A percentile compares a stretch with the other conserved stretches of the same genome.
These are phyloP conservation scores for Xylaria sp. DNA, from an alignment of 2,329 filamentous ascomycete species.

Conservation along the genomic window DNA sequence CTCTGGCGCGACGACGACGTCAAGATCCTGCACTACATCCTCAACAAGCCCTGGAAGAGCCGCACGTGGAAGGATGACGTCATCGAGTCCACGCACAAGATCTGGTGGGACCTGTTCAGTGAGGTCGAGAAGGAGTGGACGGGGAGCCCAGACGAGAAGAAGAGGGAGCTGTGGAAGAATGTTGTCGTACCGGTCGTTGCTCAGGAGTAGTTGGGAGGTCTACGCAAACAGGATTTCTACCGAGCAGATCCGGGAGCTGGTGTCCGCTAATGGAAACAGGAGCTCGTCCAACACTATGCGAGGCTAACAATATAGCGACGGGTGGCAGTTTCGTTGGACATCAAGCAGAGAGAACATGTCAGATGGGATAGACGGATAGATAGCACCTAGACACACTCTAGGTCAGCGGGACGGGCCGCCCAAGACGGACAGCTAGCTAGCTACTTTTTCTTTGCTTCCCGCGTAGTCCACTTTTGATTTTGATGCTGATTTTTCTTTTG, in stretches of 20 bases:
- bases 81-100: slow-evolving; percentile 36
- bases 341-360: not conserved
- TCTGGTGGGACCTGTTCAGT: slow-evolving; percentile 39
- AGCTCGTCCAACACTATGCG: not conserved
- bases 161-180: slow-evolving; percentile 34
- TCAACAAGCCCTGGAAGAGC: slow-evolving; percentile 38
- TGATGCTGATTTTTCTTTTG: no score
- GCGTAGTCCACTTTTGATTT: no score
- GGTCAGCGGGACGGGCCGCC: no score
- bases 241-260: no score
- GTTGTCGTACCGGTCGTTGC: slow-evolving; percentile 39
- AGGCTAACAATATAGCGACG: not conserved
- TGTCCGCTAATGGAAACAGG: not conserved
- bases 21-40: slow-evolving; percentile 36
- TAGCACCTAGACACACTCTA: not conserved
- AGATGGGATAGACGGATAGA: not conserved
- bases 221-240: no score
- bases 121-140: slow-evolving; percentile 36
- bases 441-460: no score
- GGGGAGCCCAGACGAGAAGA: slow-evolving; percentile 28
- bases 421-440: no score
- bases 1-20: slow-evolving; percentile 35
- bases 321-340: not conserved
- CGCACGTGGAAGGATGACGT: slow-evolving; percentile 29
- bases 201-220: slow-evolving; percentile 30